Evolutionary conservation across 2,329 filamentous ascomycete species (phyloP).

Genomic region (Venturia oleaginea): DNA sequence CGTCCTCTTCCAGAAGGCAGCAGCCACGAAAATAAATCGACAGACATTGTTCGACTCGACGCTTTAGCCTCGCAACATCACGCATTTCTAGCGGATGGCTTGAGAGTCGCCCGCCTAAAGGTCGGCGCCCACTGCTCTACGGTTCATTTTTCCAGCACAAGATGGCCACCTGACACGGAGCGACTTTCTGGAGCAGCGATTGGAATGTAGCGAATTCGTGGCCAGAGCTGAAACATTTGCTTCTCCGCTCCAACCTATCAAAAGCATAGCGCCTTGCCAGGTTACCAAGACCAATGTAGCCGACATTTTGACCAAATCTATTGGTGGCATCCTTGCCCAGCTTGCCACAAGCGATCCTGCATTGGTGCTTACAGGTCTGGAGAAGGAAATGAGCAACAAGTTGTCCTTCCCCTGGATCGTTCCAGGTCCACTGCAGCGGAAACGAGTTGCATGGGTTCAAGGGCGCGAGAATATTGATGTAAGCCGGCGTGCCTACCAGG

Average conservation of each 20-base stretch:
- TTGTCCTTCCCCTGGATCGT: background rate
- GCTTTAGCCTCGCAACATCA: background rate
- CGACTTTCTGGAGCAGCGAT: slow-evolving; percentile 8
- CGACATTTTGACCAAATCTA: background rate
- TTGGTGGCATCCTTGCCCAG: background rate
- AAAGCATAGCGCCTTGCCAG: background rate
- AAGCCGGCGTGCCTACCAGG: background rate
- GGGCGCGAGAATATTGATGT: background rate
- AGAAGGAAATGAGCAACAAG: background rate
- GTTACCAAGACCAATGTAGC: background rate
- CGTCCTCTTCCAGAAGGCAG: background rate
- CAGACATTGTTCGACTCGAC: background rate
- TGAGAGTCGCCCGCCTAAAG: background rate
- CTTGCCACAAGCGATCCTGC: background rate
- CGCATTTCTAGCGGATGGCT: background rate
- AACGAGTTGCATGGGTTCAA: slow-evolving; percentile 9
- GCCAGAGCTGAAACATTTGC: background rate
- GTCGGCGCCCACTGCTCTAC: background rate
- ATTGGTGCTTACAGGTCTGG: background rate
- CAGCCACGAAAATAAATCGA: background rate
- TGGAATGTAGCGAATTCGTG: background rate
- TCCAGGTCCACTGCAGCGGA: slow-evolving; percentile 4
- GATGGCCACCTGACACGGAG: background rate
- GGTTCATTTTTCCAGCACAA: slow-evolving; percentile 1
- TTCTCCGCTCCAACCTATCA: background rate